phyloP scores from a whole-genome alignment of 768 basidiomycete genomes.

The Lactarius deliciosus region DNA sequence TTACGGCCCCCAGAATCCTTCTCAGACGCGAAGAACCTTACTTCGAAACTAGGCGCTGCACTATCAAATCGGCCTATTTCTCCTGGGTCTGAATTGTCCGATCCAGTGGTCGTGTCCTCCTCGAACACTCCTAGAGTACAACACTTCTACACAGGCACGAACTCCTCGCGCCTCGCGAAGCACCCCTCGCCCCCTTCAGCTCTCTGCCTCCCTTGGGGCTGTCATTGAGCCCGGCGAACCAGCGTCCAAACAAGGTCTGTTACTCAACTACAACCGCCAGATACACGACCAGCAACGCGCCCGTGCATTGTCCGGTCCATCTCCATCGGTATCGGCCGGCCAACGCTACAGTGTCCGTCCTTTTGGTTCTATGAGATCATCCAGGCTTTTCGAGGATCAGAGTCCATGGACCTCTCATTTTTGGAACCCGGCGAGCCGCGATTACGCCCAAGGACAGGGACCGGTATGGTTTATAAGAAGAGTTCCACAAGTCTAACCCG shows the following conservation, averaged over 20 bases:
- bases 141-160: constrained; percentile 1
- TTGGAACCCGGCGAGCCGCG: constrained; percentile 17
- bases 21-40: constrained; percentile 10
- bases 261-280: constrained; percentile 29
- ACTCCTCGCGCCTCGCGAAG: constrained; percentile 10
- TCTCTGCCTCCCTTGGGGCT: constrained; percentile 15
- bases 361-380: background rate
- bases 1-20: constrained; percentile 7
- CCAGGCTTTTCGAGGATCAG: constrained; percentile 10
- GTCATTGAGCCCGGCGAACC: constrained; percentile 27
- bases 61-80: constrained; percentile 16
- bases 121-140: constrained; percentile 14
- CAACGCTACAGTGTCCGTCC: constrained; percentile 17
- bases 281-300: constrained; percentile 29
- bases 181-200: constrained; percentile 29
- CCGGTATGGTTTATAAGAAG: constrained; percentile 30
- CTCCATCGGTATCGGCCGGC: background rate
- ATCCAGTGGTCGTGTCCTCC: constrained; percentile 6
- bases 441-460: constrained; percentile 28
- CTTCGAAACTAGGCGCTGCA: background rate
- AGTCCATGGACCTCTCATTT: constrained; percentile 8
- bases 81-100: constrained; percentile 19
- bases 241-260: constrained; percentile 21
- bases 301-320: constrained; percentile 17
- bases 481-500: constrained; percentile 24